phyloP scores from a whole-genome alignment of 2,329 filamentous ascomycete species.

The Aspergillus cejpii region DNA sequence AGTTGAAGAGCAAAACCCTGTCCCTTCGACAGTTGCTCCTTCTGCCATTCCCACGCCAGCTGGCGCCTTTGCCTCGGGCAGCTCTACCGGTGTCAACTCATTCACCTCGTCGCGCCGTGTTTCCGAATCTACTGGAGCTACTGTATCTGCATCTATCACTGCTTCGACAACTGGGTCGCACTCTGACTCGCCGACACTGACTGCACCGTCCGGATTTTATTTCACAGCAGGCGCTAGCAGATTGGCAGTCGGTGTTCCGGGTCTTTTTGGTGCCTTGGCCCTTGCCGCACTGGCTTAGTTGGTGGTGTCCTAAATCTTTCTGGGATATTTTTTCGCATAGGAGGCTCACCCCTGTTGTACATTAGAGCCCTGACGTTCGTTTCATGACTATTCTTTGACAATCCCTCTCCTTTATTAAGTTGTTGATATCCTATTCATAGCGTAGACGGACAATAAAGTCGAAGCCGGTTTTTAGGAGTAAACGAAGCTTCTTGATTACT shows the following conservation, averaged over 20 bases:
- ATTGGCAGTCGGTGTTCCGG: constrained; percentile 12
- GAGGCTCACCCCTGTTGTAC: background rate
- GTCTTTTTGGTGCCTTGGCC: constrained; percentile 13
- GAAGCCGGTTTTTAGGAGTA: no score
- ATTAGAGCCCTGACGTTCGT: background rate
- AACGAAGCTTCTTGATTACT: no score
- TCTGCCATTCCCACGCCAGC: background rate
- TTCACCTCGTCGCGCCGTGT: background rate
- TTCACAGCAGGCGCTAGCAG: constrained; percentile 15
- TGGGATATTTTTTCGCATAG: background rate
- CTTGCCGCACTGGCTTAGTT: constrained; percentile 15
- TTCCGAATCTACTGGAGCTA: background rate
- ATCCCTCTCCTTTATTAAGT: background rate
- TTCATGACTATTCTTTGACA: background rate
- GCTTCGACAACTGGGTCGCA: background rate
- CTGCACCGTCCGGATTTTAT: constrained; percentile 11
- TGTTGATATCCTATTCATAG: no score
- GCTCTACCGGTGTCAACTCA: background rate
- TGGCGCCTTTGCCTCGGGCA: background rate
- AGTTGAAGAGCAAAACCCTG: background rate
- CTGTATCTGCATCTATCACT: background rate
- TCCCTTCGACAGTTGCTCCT: background rate
- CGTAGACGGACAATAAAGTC: no score
- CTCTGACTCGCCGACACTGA: constrained; percentile 3
- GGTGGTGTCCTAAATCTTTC: background rate